Evolutionary conservation across 345 rosid genomes (phyloP), one percentile per base, ranked within the genome.

Genomic region (Boechera stricta): DNA sequence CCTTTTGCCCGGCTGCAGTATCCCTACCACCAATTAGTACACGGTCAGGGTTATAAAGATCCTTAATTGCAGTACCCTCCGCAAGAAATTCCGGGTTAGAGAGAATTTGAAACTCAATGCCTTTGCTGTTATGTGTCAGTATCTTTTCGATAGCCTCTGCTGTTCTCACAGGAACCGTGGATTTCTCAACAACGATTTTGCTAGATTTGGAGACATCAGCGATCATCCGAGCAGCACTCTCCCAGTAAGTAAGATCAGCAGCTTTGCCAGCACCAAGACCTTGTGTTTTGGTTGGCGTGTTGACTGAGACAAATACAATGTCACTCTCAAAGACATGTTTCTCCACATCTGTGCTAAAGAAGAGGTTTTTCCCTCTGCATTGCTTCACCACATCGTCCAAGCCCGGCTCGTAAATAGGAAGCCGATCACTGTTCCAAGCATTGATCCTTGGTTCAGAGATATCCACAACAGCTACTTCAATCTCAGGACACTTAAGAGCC

Each of bases 241-340:
- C 94, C 94, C 94, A 89, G 73, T 89, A 87, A 8, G 94, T 89
- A 68, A 89, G 84, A 72, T 87, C 94, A 55, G 91, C 94, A 2
- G 91, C 94, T 80, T 89, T 87, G 13, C 94, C 94, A 65, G 90
- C 94, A 10, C 94, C 91, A 67, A 89, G 88, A 32, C 94, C 94
- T 39, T 79, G 87, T 10, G 91, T 87, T 80, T 89, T 89, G 1
- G 91, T 89, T 0, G 94, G 94, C 31, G 94, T 89, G 79, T 89
- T 89, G 51, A 89, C 94, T 0, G 94, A 89, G 26, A 89, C 91
- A 71, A 89, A 89, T 18, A 89, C 86, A 41, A 89, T 89, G 70
- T 89, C 87, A 41, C 90, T 86, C 75, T 89, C 89, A 0, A 72
- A 56, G 29, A 89, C 89, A 79, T 89, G 88, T 44, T 72, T 85